Evolutionary conservation across 2,329 filamentous ascomycete species (phyloP), one percentile per base, ranked within the genome.

Genomic region (Tolypocladium sp.): DNA sequence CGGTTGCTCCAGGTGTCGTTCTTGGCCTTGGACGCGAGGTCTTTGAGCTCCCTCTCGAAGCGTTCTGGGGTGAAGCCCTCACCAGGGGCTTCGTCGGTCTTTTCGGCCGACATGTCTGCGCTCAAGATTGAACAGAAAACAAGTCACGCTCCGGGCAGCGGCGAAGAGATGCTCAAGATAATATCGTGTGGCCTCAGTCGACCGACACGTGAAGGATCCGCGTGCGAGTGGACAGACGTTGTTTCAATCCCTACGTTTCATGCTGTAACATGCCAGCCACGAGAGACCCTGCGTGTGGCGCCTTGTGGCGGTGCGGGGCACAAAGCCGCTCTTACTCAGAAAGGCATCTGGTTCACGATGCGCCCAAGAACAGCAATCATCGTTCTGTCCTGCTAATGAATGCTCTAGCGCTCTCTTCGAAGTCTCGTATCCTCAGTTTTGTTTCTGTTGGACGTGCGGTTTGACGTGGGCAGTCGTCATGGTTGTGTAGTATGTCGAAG

Each of bases 11-110:
- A 68, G 1, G 69, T 68, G 61, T 73, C 66, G 33, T 63, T 62
- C 56, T 67, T 68, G 49, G 74, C 72, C 63, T 80, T 80, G 44
- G 69, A 67, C 9, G 81, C 80, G 15, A 85, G 76, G 41, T 73
- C 66, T 63, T 78, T 74, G 58, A 85, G 79, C 64, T 85, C 82
- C 60, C 73, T 73, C 65, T 83, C 80, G 65, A 83, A 83, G 55
- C 74, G 74, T 61, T 81, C 74, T n/a, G 78, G 77, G 4, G 78
- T 79, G 67, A 79, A 76, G 44, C 74, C 66, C 57, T 70, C 62
- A 17, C 69, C 60, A 60, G 63, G 57, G 59, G 57, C 51, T 46
- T 53, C 55, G 20, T 57, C 44, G 27, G 40, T 52, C 25, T 57
- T 52, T 20, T 55, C 17, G 15, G 57, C n/a, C 42, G 54, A 42